phyloP scores from a whole-genome alignment of 1,139 yeast species.

The Meyerozyma guilliermondii region DNA sequence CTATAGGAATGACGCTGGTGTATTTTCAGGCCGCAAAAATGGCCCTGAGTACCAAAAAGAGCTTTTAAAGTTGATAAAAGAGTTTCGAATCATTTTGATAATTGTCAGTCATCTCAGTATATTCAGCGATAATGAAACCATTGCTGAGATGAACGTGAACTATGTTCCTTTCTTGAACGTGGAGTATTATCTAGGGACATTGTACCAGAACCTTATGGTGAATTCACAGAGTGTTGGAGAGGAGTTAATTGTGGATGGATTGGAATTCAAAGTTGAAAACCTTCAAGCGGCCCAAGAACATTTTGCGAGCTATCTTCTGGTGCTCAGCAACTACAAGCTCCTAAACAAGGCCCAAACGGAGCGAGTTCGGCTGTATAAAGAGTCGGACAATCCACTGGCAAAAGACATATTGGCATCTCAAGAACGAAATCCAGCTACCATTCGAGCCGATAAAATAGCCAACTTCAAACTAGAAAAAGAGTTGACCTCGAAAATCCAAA shows the following conservation, averaged over 20 bases:
- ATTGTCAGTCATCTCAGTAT: slow-evolving; percentile 25
- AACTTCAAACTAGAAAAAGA: slow-evolving; percentile 58
- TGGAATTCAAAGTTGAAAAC: slow-evolving; percentile 28
- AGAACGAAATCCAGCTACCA: slow-evolving; percentile 43
- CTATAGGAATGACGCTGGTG: slow-evolving; percentile 6
- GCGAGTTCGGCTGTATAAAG: slow-evolving; percentile 36
- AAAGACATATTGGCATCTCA: slow-evolving; percentile 21
- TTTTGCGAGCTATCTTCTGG: slow-evolving; percentile 40
- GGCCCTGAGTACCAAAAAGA: slow-evolving; percentile 20
- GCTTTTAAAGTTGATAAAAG: slow-evolving; percentile 18
- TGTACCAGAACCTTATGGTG: slow-evolving; percentile 8
- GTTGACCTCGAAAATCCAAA: slow-evolving; percentile 37
- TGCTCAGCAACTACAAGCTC: slow-evolving; percentile 37
- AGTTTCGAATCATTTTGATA: slow-evolving; percentile 22
- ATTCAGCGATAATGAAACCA: slow-evolving; percentile 56
- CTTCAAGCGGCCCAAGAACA: slow-evolving; percentile 37
- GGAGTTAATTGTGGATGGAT: slow-evolving; percentile 7
- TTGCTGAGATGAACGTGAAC: slow-evolving; percentile 52
- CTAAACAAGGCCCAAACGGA: slow-evolving; percentile 33
- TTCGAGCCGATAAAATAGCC: slow-evolving; percentile 70
- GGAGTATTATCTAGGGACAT: slow-evolving; percentile 46
- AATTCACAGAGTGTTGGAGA: background rate
- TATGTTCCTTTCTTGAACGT: slow-evolving; percentile 51
- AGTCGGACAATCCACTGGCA: slow-evolving; percentile 35
- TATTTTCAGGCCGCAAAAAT: slow-evolving; percentile 20